Base-by-base conservation (phyloP, 2,329 filamentous ascomycete genomes). In the Aspergillus costaricaensis region DNA sequence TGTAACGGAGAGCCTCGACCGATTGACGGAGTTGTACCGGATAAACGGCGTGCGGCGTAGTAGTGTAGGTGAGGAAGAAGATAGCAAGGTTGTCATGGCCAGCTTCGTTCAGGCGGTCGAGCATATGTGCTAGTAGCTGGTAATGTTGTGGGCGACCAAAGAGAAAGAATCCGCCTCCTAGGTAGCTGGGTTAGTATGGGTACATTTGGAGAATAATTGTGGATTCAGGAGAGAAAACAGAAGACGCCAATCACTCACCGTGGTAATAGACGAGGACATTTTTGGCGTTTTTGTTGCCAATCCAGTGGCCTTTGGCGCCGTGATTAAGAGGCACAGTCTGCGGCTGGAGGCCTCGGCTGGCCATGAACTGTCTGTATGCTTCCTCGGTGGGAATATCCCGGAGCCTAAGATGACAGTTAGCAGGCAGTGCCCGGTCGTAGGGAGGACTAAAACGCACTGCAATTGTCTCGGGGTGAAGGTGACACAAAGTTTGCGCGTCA, bases 121-220 rank as follows among this genome's bases (percentile, higher is more conserved):
- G 70, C 47, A 83, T 67, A 19, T 77, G 72, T 17, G 67, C 65
- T 62, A 79, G 74, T 76, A 80, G 85, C 9, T 76, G 65, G 44
- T 84, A 71, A 64, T 84, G 80, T 6, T 73, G 75, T 0, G 77
- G 56, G 0, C 61, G 62, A 10, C 75, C 76, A 1, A 82, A 73
- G 25, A 84, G 48, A 3, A 77, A 79, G 67, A 84, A 87, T 5
- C 85, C 85, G 50, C 85, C 85, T 25, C 82, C 81, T 83, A 8
- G n/a, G 17, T 19, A 10, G 23, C 25, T 17, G 8, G 30, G 25
- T 56, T 23, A 44, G 41, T 5, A n/a, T 5, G 32, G 32, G 32
- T 36, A 14, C 32, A 14, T 23, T 23, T n/a, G 19, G 41, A 23
- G 19, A 23, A 44, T 44, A 7, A 23, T 2, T 12, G 8, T 19